Conservation (phyloP, 2,329 filamentous ascomycete genomes). For the Cadophora gregata region DNA sequence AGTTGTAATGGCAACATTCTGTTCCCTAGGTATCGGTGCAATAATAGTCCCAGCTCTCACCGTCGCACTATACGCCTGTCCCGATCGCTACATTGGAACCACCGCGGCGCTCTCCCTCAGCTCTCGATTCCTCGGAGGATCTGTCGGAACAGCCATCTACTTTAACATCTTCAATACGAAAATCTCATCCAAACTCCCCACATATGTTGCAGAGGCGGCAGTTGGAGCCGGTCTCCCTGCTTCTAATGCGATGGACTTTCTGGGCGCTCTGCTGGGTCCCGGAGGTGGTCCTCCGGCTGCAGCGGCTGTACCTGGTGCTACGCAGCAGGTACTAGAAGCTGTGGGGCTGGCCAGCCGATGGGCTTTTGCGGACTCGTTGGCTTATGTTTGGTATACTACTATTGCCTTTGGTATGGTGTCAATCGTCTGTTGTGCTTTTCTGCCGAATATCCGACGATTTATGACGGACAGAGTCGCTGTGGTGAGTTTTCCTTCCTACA, state of each 20-base stretch:
- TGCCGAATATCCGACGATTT: not conserved
- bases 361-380: not conserved
- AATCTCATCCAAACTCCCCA: no score
- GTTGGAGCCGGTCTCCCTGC: no score
- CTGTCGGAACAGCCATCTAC: no score
- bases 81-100: no score
- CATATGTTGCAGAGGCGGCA: no score
- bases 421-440: not conserved
- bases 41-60: no score
- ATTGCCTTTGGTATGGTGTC: not conserved
- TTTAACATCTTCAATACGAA: no score
- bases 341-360: not conserved
- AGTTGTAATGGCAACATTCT: not conserved
- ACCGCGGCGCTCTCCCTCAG: no score
- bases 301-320: not conserved
- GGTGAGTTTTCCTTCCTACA: not conserved
- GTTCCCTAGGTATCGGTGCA: not conserved
- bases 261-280: not conserved
- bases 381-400: not conserved
- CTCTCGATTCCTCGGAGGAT: no score
- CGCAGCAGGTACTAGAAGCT: not conserved
- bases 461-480: not conserved
- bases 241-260: no score
- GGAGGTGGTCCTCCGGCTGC: not conserved
- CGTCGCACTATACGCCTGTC: no score